phyloP scores from a whole-genome alignment of 768 basidiomycete species.

The Cytidiella melzeri region DNA sequence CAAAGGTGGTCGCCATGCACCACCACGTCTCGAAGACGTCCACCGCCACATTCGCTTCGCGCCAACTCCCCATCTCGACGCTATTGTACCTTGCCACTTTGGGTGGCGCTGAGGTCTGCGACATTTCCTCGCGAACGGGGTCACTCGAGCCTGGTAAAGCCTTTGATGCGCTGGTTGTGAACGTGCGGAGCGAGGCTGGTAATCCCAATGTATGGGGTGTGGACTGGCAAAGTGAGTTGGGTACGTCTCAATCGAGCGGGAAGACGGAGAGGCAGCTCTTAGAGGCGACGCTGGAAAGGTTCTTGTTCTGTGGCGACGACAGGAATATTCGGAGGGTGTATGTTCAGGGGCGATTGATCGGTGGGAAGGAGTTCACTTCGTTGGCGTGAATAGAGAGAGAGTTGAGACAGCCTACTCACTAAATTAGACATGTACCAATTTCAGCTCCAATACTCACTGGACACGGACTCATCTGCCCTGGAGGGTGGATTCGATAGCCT shows the following conservation, averaged over 20 bases:
- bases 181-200: constrained; percentile 42
- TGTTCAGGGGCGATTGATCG: constrained; percentile 76
- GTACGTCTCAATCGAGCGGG: constrained; percentile 9
- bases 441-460: too few relatives aligned
- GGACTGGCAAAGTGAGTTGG: constrained; percentile 27
- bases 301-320: constrained; percentile 84
- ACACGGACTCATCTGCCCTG: too few relatives aligned
- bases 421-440: too few relatives aligned
- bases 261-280: constrained; percentile 29
- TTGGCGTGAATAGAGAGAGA: constrained; percentile 2
- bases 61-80: constrained; percentile 67
- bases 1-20: constrained; percentile 66
- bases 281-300: constrained; percentile 66
- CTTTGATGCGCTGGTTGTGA: constrained; percentile 85
- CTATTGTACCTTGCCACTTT: constrained; percentile 87
- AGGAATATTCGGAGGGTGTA: constrained; percentile 78
- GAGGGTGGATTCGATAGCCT: too few relatives aligned
- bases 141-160: constrained; percentile 76
- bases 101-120: constrained; percentile 85
- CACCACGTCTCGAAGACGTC: constrained; percentile 12
- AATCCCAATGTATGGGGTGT: constrained; percentile 55
- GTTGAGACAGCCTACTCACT: too few relatives aligned
- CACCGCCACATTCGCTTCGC: constrained; percentile 37
- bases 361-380: constrained; percentile 54
- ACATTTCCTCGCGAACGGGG: constrained; percentile 61